Conservation (phyloP, 345 rosid species). For the Syzygium jambos region DNA sequence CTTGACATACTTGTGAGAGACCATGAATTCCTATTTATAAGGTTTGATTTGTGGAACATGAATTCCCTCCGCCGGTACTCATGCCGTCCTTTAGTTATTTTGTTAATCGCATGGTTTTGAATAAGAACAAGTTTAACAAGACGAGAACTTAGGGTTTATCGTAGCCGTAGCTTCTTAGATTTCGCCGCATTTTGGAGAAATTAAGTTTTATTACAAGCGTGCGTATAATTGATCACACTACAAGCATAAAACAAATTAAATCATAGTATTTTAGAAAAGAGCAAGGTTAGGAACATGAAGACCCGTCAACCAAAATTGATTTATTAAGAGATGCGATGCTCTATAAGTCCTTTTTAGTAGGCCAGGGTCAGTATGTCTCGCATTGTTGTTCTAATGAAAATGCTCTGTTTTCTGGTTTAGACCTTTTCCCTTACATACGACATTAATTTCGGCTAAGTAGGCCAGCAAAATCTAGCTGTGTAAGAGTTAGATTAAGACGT, state of each 20-base stretch:
- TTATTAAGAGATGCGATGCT: background rate
- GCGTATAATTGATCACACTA: rapidly evolving
- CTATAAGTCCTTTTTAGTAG: background rate
- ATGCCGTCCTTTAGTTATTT: background rate
- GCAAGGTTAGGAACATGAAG: background rate
- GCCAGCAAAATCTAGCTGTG: background rate
- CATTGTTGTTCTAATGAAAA: background rate
- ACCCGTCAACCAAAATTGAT: background rate
- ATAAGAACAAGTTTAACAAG: background rate
- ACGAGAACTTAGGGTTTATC: background rate
- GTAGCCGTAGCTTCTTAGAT: background rate
- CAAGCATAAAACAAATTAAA: background rate
- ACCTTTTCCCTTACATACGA: background rate
- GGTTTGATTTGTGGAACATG: background rate
- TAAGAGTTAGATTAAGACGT: background rate
- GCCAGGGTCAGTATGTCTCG: background rate
- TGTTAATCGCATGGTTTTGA: background rate
- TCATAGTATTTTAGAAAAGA: background rate
- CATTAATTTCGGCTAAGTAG: background rate
- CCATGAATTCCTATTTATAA: background rate
- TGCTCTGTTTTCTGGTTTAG: background rate
- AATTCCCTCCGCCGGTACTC: background rate
- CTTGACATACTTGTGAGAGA: background rate
- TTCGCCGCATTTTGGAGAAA: rapidly evolving
- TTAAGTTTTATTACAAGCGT: background rate